These are phyloP conservation scores for Dictyostelium capitatum DNA, from an alignment of 78 protist genomes.

Conservation along the genomic window DNA sequence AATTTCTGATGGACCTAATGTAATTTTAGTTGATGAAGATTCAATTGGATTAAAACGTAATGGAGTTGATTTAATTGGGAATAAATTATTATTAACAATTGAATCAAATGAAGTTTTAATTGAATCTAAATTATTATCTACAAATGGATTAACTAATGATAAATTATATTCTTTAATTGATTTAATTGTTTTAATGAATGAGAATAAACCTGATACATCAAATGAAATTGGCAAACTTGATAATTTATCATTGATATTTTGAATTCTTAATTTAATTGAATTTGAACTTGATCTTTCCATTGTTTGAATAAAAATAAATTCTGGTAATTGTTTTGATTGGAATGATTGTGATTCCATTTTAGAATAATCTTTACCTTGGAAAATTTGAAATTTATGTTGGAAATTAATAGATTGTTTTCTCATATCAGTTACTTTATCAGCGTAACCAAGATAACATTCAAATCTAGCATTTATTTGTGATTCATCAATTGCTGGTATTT, in stretches of 20 bases:
- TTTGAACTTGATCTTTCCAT: neutral
- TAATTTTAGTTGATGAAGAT: neutral
- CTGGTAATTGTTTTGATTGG: constrained; percentile 1
- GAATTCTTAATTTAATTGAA: constrained; percentile 3
- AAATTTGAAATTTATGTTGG: constrained; percentile 7
- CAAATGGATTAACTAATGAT: constrained; percentile 6
- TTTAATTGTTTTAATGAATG: neutral
- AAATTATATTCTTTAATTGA: neutral
- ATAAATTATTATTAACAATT: neutral
- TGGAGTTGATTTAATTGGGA: neutral
- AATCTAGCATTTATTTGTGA: neutral
- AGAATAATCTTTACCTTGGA: neutral
- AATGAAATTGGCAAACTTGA: neutral
- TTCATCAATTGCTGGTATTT: constrained; percentile 30
- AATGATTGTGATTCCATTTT: neutral
- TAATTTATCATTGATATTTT: neutral
- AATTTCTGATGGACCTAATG: neutral
- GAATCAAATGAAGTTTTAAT: neutral
- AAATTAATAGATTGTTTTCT: neutral
- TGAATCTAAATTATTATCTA: constrained; percentile 4
- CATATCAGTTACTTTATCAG: neutral
- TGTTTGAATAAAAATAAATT: constrained; percentile 15
- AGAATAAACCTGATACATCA: neutral
- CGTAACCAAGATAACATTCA: constrained; percentile 11
- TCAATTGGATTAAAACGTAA: neutral